Base-by-base conservation (phyloP, 2,329 filamentous ascomycete species). In the Aureobasidium sp. region DNA sequence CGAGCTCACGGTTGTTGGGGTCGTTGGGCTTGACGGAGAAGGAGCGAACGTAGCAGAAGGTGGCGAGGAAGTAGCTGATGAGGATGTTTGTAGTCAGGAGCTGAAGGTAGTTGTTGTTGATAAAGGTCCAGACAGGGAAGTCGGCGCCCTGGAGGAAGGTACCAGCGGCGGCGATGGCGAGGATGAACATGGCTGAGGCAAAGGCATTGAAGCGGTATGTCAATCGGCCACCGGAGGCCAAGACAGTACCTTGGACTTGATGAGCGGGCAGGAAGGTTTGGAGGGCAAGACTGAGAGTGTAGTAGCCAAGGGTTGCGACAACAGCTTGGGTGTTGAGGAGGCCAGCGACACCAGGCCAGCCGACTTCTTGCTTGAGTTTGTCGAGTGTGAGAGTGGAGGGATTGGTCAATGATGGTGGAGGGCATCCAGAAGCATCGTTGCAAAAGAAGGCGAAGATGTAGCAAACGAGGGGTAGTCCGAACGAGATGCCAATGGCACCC, bases 351-450 rank as follows among this genome's bases (percentile, higher is more conserved):
- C 91, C 92, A 67, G 87, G 88, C 90, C 92, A 96, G 67, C 89
- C 91, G 47, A 90, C 84, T 70, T 97, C 91, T 61, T 79, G 72
- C 78, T 93, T 94, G 67, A 97, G 77, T 68, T 84, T 82, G 25
- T 87, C 83, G 51, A 91, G 77, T 1, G 68, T 67, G 47, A 72
- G 66, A n/a, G 67, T 68, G 6, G 70, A 69, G 36, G 89, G 91
- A 67, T 82, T 81, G 41, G 96, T 81, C 9, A 93, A 80, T 4
- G 89, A 91, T 3, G 92, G 91, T 3, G 90, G 87, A 50, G 93
- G 94, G 72, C 94, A 97, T 62, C 94, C 93, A 9, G 90, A 88
- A 65, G 95, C 79, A 73, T 97, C 92, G 77, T 97, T 97, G 82
- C 93, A 97, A 69, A 88, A 79, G 71, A 97, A 96, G 50, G 86